Percentiles rank a stretch among this genome's conserved stretches.
phyloP scores from a whole-genome alignment of 1,139 yeast genomes.

The Magnusiomyces paraingens region DNA sequence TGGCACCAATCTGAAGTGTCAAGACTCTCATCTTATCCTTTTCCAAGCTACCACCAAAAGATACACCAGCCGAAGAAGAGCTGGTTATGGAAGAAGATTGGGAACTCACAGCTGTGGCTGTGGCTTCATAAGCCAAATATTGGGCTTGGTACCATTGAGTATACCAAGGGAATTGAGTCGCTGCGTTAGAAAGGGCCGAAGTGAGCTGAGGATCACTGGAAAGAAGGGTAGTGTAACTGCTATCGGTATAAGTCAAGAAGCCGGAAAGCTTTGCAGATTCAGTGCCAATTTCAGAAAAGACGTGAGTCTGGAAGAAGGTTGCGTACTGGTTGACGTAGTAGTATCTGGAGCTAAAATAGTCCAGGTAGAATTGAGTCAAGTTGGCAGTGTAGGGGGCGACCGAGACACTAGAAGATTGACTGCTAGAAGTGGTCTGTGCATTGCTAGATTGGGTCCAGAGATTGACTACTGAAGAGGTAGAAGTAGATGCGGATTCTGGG shows the following conservation, averaged over 20 bases:
- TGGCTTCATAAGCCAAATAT: not conserved
- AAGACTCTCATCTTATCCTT: conserved; percentile 1
- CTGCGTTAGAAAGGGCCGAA: conserved; percentile 5
- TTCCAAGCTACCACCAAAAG: not conserved
- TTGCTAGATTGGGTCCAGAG: not conserved
- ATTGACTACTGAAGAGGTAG: not conserved
- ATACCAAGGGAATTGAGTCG: conserved; percentile 15
- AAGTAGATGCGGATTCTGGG: no score
- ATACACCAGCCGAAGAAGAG: not conserved
- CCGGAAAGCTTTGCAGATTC: conserved; percentile 6
- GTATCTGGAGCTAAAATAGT: conserved; percentile 13
- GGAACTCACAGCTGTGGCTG: not conserved
- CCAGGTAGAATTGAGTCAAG: conserved; percentile 12
- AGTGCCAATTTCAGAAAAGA: conserved; percentile 4
- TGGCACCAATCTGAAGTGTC: conserved; percentile 1
- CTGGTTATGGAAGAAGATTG: not conserved
- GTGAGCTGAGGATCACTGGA: not conserved
- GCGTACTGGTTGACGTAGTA: conserved; percentile 10
- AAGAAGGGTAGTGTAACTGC: conserved; percentile 6
- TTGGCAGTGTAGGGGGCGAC: conserved; percentile 4
- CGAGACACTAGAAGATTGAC: not conserved
- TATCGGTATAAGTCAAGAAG: conserved; percentile 14
- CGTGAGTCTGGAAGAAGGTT: conserved; percentile 13
- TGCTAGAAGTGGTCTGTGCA: not conserved
- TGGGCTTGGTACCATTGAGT: conserved; percentile 6